These are phyloP conservation scores for Leucosporidium creatinivorum DNA, from an alignment of 768 basidiomycete genomes.

Conservation along the genomic window DNA sequence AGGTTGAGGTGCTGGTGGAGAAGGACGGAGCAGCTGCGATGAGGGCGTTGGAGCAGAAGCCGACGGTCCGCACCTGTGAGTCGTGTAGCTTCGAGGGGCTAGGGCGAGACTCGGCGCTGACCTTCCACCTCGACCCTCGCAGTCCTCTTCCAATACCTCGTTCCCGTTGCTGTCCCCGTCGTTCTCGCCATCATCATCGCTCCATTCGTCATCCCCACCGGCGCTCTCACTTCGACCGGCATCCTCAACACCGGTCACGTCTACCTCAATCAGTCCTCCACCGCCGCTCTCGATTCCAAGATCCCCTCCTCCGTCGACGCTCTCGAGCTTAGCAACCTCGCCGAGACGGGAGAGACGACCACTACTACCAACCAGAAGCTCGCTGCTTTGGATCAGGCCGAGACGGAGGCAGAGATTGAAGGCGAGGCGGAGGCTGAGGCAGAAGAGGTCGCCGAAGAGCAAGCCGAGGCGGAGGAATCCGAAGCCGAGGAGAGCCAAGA, in stretches of 20 bases:
- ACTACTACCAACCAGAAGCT: not conserved
- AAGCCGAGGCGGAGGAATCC: not conserved
- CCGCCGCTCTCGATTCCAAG: not conserved
- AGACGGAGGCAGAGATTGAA: not conserved
- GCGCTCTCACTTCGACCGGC: not conserved
- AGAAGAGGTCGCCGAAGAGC: not conserved
- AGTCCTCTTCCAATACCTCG: conserved; percentile 20
- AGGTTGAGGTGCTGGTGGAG: not conserved
- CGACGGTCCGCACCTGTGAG: not conserved
- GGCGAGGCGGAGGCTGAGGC: not conserved
- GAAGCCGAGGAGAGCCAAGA: not conserved
- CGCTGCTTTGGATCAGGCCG: not conserved
- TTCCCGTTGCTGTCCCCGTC: conserved; percentile 15
- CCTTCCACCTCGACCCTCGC: not conserved
- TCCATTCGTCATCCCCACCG: conserved; percentile 1
- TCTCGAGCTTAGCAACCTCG: not conserved
- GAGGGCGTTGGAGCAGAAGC: not conserved
- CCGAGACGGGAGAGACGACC: not conserved
- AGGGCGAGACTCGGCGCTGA: too few relatives aligned
- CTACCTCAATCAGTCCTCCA: too few relatives aligned
- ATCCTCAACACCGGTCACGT: not conserved
- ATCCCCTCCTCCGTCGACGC: not conserved
- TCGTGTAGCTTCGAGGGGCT: too few relatives aligned
- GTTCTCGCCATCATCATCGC: conserved; percentile 7
- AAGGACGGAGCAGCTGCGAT: not conserved